Conservation (phyloP, 371 early-diverging fungal species). For the Rhizopus arrhizus region DNA sequence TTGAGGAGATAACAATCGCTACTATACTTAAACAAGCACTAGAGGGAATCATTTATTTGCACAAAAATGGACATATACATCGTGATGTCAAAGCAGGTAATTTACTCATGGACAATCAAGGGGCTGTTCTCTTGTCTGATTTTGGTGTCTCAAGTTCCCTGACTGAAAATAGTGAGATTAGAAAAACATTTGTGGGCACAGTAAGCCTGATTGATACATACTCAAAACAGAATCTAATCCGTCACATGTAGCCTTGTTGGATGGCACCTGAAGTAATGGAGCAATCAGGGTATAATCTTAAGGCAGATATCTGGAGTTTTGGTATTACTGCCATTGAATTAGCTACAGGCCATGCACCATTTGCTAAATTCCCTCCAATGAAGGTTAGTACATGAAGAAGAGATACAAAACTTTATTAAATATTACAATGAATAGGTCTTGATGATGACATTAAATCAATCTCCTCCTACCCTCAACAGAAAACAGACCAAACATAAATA, state of each 20-base stretch:
- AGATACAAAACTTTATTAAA: not conserved
- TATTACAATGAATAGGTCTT: slow-evolving; percentile 59
- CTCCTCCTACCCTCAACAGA: slow-evolving; percentile 85
- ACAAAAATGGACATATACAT: slow-evolving; percentile 86
- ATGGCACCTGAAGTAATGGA: slow-evolving; percentile 88
- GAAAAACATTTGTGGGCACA: slow-evolving; percentile 74
- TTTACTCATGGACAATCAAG: slow-evolving; percentile 79
- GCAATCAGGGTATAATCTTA: slow-evolving; percentile 79
- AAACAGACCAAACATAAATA: slow-evolving; percentile 76
- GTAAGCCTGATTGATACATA: not conserved
- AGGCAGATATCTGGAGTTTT: slow-evolving; percentile 93
- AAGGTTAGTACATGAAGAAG: slow-evolving; percentile 51
- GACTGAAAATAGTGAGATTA: slow-evolving; percentile 72
- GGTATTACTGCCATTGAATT: slow-evolving; percentile 90
- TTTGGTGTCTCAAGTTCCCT: slow-evolving; percentile 86
- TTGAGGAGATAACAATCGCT: slow-evolving; percentile 80
- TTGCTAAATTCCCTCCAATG: slow-evolving; percentile 86
- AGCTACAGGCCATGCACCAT: slow-evolving; percentile 90
- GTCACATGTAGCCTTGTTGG: slow-evolving; percentile 67
- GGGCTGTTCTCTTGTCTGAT: slow-evolving; percentile 82
- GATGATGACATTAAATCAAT: slow-evolving; percentile 86
- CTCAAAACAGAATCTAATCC: not conserved
- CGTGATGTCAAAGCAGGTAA: slow-evolving; percentile 92
- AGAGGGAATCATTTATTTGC: slow-evolving; percentile 86
- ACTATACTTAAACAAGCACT: slow-evolving; percentile 84